These are phyloP conservation scores for Penicillium olsonii DNA, from an alignment of 2,329 filamentous ascomycete species.

Conservation along the genomic window DNA sequence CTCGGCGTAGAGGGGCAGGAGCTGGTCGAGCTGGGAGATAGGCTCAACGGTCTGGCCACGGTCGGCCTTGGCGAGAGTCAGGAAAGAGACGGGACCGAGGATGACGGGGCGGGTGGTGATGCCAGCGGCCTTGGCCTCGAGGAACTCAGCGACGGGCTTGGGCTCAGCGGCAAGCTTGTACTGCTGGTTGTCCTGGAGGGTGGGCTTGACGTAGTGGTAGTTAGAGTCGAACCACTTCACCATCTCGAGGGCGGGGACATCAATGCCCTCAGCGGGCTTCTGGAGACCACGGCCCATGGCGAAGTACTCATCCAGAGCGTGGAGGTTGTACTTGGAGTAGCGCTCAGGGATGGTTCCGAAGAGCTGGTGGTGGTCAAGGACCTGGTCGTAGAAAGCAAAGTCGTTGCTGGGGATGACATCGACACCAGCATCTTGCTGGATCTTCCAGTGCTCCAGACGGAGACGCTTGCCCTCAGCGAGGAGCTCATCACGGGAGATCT, in stretches of 20 bases:
- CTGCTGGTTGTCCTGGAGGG: slow-evolving; percentile 92
- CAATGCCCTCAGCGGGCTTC: slow-evolving; percentile 63
- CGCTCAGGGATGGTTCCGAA: slow-evolving; percentile 81
- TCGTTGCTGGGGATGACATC: slow-evolving; percentile 99
- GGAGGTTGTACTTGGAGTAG: slow-evolving; percentile 86
- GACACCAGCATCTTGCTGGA: slow-evolving; percentile 98
- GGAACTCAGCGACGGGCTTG: slow-evolving; percentile 93
- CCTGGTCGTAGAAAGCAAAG: slow-evolving; percentile 79
- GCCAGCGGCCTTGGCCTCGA: slow-evolving; percentile 96
- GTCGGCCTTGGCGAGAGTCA: slow-evolving; percentile 96
- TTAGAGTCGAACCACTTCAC: slow-evolving; percentile 99
- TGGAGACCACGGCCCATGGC: slow-evolving; percentile 99
- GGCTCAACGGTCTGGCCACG: slow-evolving; percentile 90
- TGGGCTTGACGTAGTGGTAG: slow-evolving; percentile 99
- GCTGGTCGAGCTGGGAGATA: slow-evolving; percentile 89
- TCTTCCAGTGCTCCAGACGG: slow-evolving; percentile 96
- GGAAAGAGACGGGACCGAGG: slow-evolving; percentile 95
- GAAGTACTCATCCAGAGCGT: slow-evolving; percentile 94
- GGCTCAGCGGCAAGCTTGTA: slow-evolving; percentile 86
- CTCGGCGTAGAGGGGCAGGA: slow-evolving; percentile 91
- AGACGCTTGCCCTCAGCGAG: slow-evolving; percentile 95
- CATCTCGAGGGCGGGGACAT: slow-evolving; percentile 96
- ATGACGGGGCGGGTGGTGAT: slow-evolving; percentile 91
- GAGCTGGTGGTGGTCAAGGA: slow-evolving; percentile 25
- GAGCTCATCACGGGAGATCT: slow-evolving; percentile 88